These are phyloP conservation scores for Daldinia sp. DNA, from an alignment of 2,329 filamentous ascomycete genomes.

Conservation along the genomic window DNA sequence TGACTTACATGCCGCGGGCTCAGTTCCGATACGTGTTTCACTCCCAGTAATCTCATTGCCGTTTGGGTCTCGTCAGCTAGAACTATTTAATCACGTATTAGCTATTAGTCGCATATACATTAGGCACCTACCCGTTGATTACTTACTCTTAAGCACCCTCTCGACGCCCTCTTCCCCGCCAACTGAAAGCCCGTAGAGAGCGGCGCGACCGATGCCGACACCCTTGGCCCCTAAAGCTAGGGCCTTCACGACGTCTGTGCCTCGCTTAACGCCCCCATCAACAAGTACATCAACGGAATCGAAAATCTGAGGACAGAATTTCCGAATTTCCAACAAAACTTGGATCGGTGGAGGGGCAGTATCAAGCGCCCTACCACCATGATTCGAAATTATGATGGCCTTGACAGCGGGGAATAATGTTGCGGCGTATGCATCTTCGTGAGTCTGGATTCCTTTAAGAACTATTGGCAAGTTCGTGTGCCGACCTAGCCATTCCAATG, in stretches of 20 bases:
- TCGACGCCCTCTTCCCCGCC: slow-evolving; percentile 67
- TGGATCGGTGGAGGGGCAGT: slow-evolving; percentile 49
- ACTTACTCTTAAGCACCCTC: slow-evolving; percentile 63
- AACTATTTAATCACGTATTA: slow-evolving; percentile 27
- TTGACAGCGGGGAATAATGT: slow-evolving; percentile 71
- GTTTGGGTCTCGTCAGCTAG: slow-evolving; percentile 41
- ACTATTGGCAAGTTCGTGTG: slow-evolving; percentile 87
- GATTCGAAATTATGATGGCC: slow-evolving; percentile 88
- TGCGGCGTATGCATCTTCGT: slow-evolving; percentile 88
- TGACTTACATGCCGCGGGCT: slow-evolving; percentile 39
- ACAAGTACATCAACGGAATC: slow-evolving; percentile 46
- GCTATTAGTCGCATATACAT: slow-evolving; percentile 1
- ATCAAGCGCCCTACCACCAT: slow-evolving; percentile 84
- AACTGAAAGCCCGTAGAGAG: slow-evolving; percentile 54
- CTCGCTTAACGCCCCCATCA: slow-evolving; percentile 51
- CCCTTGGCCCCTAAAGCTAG: slow-evolving; percentile 50
- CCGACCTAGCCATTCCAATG: slow-evolving; percentile 79
- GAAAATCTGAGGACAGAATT: slow-evolving; percentile 47
- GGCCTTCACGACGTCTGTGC: slow-evolving; percentile 51
- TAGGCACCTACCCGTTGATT: background rate
- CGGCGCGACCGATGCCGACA: slow-evolving; percentile 55
- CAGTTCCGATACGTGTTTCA: slow-evolving; percentile 38
- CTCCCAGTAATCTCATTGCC: slow-evolving; percentile 42
- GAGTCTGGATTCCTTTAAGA: slow-evolving; percentile 91
- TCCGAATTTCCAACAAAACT: slow-evolving; percentile 48